Base-by-base conservation (phyloP, 1,284 basidiomycete species). In the Microstroma glucosiphilum region DNA sequence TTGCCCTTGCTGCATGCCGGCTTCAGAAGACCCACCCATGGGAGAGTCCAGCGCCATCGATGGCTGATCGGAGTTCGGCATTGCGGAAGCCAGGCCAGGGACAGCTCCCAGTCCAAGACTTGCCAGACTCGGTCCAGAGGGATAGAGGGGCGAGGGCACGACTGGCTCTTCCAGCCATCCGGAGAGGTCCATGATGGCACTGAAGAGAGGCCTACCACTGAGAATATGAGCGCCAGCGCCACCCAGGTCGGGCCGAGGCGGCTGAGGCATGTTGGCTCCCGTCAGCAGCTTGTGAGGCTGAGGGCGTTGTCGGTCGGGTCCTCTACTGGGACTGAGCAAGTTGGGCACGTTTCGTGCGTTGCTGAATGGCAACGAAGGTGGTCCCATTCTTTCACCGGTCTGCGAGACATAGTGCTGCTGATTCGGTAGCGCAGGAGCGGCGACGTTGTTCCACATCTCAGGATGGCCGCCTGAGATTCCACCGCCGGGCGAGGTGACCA, bases 91-190 rank as follows among this genome's bases (percentile, higher is more conserved):
- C 9, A 9, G 30, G 6, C 56, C 40, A n/a, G 53, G 8, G 3
- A 25, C 53, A 55, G 17, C 53, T 19, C 53, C 53, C 46, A 48
- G 53, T 65, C 69, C 63, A 62, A 75, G 57, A 64, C 63, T 40
- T 40, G 61, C 48, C 40, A 72, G 43, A 54, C 71, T 70, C 6
- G 76, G 70, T 0, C 76, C 76, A 61, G 68, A 68, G 26, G 72
- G 69, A 40, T 77, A 76, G 57, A 77, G 57, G 0, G 76, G 75
- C 11, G 76, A 77, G 4, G 76, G 75, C 2, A 76, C 69, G 2
- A 78, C 71, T 1, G 76, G 74, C 56, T 78, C 76, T 25, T 71
- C 75, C 12, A 78, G 72, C 76, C 76, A 78, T 13, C 71, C 64
- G 0, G 70, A 72, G n/a, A 76, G 65, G 43, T 77, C 74, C 19